These are phyloP conservation scores for Trichoderma guizhouense DNA, from an alignment of 2,329 filamentous ascomycete species.

Conservation along the genomic window DNA sequence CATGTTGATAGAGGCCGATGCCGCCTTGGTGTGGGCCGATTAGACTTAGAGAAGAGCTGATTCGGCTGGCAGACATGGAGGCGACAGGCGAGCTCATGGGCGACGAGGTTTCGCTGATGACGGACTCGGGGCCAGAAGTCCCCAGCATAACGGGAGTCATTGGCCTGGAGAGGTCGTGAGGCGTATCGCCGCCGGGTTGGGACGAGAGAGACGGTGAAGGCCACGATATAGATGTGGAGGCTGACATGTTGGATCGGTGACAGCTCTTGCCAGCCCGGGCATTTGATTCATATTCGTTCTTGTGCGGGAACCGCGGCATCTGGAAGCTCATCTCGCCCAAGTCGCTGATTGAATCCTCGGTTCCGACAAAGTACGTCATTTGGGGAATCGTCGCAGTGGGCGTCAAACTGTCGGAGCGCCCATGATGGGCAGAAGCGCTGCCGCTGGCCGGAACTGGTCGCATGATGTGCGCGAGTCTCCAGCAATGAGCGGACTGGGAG, in stretches of 20 bases:
- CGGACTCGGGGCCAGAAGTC: slow-evolving; percentile 29
- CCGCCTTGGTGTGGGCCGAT: slow-evolving; percentile 23
- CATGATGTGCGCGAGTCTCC: slow-evolving; percentile 18
- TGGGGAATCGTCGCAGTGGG: slow-evolving; percentile 23
- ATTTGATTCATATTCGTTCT: neutral
- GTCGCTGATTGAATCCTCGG: slow-evolving; percentile 32
- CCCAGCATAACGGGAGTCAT: slow-evolving; percentile 29
- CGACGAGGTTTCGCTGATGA: slow-evolving; percentile 50
- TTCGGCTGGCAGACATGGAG: slow-evolving; percentile 36
- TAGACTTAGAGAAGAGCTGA: slow-evolving; percentile 26
- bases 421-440: slow-evolving; percentile 14
- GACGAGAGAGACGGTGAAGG: slow-evolving; percentile 16
- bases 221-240: slow-evolving; percentile 16
- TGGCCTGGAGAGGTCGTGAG: slow-evolving; percentile 25
- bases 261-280: neutral
- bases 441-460: slow-evolving; percentile 20
- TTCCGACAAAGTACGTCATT: slow-evolving; percentile 36
- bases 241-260: slow-evolving; percentile 15
- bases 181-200: slow-evolving; percentile 17
- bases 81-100: slow-evolving; percentile 48
- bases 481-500: neutral
- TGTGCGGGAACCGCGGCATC: neutral
- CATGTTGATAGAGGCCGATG: slow-evolving; percentile 18
- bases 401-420: slow-evolving; percentile 19
- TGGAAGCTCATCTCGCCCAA: slow-evolving; percentile 20